A percentile compares a stretch with the other conserved stretches of the same genome.
Evolutionary conservation across 1,139 yeast genomes (phyloP).

Genomic region (Debaryomyces coudertii): DNA sequence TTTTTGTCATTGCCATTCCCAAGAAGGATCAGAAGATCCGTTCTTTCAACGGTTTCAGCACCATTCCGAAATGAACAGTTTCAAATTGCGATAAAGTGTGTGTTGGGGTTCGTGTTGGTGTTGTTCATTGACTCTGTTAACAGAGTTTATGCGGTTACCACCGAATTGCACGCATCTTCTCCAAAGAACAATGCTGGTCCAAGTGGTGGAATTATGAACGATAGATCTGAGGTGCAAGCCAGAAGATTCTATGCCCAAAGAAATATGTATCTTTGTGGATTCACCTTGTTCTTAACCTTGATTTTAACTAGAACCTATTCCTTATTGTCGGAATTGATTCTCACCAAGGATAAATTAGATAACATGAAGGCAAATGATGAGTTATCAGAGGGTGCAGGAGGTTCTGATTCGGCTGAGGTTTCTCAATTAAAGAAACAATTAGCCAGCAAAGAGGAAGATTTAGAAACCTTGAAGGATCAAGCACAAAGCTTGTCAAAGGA

Average conservation of each 20-base stretch:
- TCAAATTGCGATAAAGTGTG: slow-evolving; percentile 77
- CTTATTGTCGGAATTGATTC: slow-evolving; percentile 74
- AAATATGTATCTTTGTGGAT: slow-evolving; percentile 95
- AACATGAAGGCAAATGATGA: slow-evolving; percentile 35
- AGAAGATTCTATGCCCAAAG: slow-evolving; percentile 95
- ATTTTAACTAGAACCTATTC: slow-evolving; percentile 85
- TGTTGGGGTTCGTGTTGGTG: slow-evolving; percentile 80
- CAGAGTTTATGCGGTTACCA: slow-evolving; percentile 72
- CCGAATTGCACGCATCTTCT: slow-evolving; percentile 51
- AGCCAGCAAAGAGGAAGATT: slow-evolving; percentile 62
- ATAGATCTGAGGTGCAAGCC: slow-evolving; percentile 81
- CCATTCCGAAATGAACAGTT: slow-evolving; percentile 76
- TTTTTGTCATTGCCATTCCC: slow-evolving; percentile 88
- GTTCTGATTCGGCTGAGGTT: slow-evolving; percentile 40
- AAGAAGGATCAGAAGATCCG: slow-evolving; percentile 65
- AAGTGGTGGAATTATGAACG: slow-evolving; percentile 40
- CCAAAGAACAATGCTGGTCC: slow-evolving; percentile 22
- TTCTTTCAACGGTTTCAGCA: slow-evolving; percentile 63
- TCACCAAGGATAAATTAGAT: slow-evolving; percentile 63
- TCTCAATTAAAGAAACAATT: slow-evolving; percentile 56
- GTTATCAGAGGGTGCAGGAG: slow-evolving; percentile 14
- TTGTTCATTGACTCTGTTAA: slow-evolving; percentile 88
- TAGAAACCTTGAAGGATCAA: slow-evolving; percentile 70
- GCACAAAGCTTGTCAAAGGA: slow-evolving; percentile 68
- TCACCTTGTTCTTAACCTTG: slow-evolving; percentile 86